A percentile compares a stretch with the other conserved stretches of the same genome.
Evolutionary conservation across 225 moss, liverwort and hornwort species (phyloP).

Genomic region (Straminergon stramineum): DNA sequence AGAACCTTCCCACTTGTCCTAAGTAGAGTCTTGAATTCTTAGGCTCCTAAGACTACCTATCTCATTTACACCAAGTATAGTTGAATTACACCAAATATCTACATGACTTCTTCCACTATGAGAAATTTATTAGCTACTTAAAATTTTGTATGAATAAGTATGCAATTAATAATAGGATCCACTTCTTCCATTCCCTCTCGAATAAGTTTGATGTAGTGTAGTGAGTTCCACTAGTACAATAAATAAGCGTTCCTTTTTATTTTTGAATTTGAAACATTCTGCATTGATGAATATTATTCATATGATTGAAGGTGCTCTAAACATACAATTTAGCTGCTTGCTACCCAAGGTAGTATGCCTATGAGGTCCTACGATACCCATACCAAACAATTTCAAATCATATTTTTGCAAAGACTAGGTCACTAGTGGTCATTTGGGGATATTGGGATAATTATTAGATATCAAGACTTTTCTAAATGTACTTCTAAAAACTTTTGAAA

Average conservation of each 20-base stretch:
- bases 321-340: not conserved
- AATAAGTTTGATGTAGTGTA: not conserved
- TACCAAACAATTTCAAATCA: not conserved
- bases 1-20: too few relatives aligned
- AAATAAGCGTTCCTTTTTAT: fast-evolving
- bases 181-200: fast-evolving
- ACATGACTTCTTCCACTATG: fast-evolving
- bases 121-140: too few relatives aligned
- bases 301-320: not conserved
- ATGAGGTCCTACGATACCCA: fast-evolving
- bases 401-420: not conserved
- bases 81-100: not conserved
- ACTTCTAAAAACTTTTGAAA: not conserved
- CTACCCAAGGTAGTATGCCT: fast-evolving
- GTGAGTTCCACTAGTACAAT: not conserved
- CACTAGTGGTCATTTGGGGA: not conserved
- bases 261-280: not conserved
- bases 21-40: fast-evolving
- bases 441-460: not conserved
- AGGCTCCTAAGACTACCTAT: not conserved
- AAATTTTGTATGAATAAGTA: not conserved
- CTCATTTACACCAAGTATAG: not conserved
- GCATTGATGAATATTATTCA: not conserved
- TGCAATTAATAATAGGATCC: not conserved
- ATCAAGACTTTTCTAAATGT: fast-evolving